Evolutionary conservation across 192 early-diverging fungal genomes (phyloP).

Genomic region (Mortierella alpina): DNA sequence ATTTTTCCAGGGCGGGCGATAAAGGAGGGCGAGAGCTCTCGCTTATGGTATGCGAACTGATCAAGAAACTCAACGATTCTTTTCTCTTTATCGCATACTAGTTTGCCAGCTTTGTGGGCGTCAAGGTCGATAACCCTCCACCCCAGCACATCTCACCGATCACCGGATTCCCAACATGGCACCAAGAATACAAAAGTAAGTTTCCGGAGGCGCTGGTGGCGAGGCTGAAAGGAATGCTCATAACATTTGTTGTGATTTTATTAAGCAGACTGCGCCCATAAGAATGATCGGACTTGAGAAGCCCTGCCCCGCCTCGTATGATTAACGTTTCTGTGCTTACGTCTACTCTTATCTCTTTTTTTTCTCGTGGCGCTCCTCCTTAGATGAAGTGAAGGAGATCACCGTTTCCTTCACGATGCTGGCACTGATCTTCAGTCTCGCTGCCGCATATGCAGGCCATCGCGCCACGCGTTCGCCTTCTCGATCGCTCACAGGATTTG

Average conservation of each 20-base stretch:
- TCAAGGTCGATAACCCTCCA: conserved; percentile 26
- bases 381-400: conserved; percentile 37
- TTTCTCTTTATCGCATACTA: background rate
- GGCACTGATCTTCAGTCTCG: conserved; percentile 28
- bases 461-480: conserved; percentile 27
- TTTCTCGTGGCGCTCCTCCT: background rate
- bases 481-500: conserved; percentile 44
- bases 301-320: too few species aligned
- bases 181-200: conserved; percentile 35
- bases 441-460: conserved; percentile 26
- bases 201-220: background rate
- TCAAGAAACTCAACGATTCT: background rate
- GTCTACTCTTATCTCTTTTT: background rate
- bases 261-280: background rate
- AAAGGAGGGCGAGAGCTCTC: too few species aligned
- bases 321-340: too few species aligned
- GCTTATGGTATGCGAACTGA: background rate
- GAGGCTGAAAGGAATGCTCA: background rate
- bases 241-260: background rate
- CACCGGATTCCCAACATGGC: conserved; percentile 47
- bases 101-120: conserved; percentile 26
- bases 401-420: conserved; percentile 40
- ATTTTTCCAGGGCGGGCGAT: background rate
- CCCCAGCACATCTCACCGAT: conserved; percentile 33
- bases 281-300: background rate